Evolutionary conservation across 2,329 filamentous ascomycete species (phyloP), one percentile per base, ranked within the genome.

Genomic region (Diaporthe capsici): DNA sequence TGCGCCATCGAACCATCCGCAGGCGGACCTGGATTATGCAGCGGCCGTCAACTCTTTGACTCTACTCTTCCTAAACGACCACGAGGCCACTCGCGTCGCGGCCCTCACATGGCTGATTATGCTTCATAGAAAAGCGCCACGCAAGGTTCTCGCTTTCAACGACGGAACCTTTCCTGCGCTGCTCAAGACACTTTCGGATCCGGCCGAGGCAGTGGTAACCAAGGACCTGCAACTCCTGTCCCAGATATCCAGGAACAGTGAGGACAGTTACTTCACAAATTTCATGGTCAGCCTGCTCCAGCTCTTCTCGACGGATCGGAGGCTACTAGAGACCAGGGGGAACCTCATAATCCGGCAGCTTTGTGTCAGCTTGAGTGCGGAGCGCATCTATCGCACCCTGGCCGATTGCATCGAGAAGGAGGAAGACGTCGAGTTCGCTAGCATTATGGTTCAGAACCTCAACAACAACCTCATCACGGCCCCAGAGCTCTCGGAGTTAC

Each of bases 391-490:
- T 82, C 92, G 97, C 44, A 98, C 95, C 3, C 88, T 99, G 78
- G 97, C 97, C 37, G 97, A 99, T 80, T 98, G 97, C 79, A 94
- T 99, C 13, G 97, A 98, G 84, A 98, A 96, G 82, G 97, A 99
- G 83, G 97, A 98, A 85, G 97, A 99, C 82, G 92, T 99, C 57
- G 97, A 99, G 83, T 99, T 99, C 84, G 96, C 97, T 22, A 98
- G 96, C 82, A 98, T 99, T 80, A 99, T 99, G 97, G 95, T 99
- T 42, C 97, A 99, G 83, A 98, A 98, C 81, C 89, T 99, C 71
- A 99, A 99, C 86, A 99, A 99, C 84, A 99, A 99, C 81, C 92
- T 99, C 73, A 98, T 99, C 79, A 99, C 97, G 2, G 97, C 97
- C 0, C 97, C 97, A 0, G 96, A 99, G 84, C 88, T 99, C 42